Percentiles rank a stretch among this genome's conserved stretches.
These are phyloP conservation scores for Trichothecium sympodiale DNA, from an alignment of 2,329 filamentous ascomycete species.

Conservation along the genomic window DNA sequence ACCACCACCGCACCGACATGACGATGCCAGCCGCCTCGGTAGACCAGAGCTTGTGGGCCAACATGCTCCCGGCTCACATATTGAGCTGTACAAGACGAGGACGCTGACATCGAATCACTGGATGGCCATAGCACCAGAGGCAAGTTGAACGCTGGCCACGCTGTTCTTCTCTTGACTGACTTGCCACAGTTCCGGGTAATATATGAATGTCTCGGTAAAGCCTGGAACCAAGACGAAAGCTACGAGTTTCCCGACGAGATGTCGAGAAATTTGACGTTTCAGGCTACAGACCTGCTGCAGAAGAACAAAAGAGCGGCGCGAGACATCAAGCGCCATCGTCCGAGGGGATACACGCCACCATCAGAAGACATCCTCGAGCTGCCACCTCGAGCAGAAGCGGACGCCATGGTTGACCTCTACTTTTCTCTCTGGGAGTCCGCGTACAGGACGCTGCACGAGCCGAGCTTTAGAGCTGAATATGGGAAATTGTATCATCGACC, in stretches of 20 bases:
- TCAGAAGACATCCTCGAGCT: conserved; percentile 12
- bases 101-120: conserved; percentile 19
- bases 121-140: conserved; percentile 19
- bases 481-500: conserved; percentile 30
- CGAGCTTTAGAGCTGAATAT: conserved; percentile 40
- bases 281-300: conserved; percentile 17
- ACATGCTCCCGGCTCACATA: conserved; percentile 11
- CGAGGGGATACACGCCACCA: conserved; percentile 16
- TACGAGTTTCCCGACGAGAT: conserved; percentile 11
- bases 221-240: conserved; percentile 9
- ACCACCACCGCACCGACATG: conserved; percentile 4
- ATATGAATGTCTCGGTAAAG: conserved; percentile 15
- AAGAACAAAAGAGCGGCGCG: conserved; percentile 22
- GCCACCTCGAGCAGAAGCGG: conserved; percentile 20
- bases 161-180: not conserved
- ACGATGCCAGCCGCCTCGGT: too few species aligned
- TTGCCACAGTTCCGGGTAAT: conserved; percentile 15
- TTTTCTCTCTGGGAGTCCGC: conserved; percentile 37
- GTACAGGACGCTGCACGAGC: conserved; percentile 40
- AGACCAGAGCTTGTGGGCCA: conserved; percentile 6
- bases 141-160: conserved; percentile 7
- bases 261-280: conserved; percentile 9
- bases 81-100: conserved; percentile 23
- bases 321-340: conserved; percentile 19
- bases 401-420: conserved; percentile 33